A percentile compares a stretch with the other conserved stretches of the same genome.
These are phyloP conservation scores for Oryza rufipogon DNA, from an alignment of 176 grass and related monocot genomes.

Conservation along the genomic window DNA sequence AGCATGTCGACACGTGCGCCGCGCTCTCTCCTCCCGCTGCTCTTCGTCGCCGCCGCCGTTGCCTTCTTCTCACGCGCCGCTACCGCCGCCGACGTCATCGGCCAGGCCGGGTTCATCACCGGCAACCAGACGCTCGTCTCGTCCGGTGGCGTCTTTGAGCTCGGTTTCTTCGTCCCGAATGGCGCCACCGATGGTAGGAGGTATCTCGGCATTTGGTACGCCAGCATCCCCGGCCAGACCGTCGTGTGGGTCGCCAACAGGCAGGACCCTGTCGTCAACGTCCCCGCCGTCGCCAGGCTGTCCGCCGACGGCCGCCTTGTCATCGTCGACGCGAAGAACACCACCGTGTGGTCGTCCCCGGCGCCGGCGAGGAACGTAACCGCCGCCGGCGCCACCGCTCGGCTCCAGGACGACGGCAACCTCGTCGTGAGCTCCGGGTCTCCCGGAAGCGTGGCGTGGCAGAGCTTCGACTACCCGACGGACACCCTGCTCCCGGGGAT, in stretches of 20 bases:
- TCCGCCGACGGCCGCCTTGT: conserved; percentile 35
- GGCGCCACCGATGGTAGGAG: conserved; percentile 11
- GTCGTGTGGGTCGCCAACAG: conserved; percentile 66
- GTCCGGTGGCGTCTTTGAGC: conserved; percentile 41
- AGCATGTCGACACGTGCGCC: conserved; percentile 5
- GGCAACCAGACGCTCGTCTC: conserved; percentile 64
- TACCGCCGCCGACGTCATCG: conserved; percentile 26
- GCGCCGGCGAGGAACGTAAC: conserved; percentile 12
- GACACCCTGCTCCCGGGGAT: conserved; percentile 57
- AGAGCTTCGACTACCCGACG: conserved; percentile 70
- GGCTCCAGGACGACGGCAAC: conserved; percentile 47
- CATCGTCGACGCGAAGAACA: conserved; percentile 41
- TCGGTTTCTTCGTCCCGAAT: conserved; percentile 65
- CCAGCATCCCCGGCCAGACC: conserved; percentile 21
- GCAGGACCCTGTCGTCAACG: conserved; percentile 6
- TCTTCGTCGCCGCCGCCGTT: not conserved
- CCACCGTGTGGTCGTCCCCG: conserved; percentile 38
- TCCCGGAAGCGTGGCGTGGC: conserved; percentile 38
- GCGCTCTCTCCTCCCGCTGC: not conserved
- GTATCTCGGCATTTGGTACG: conserved; percentile 56
- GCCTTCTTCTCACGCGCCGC: not conserved
- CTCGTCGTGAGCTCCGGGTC: conserved; percentile 35
- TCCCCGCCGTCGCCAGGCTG: conserved; percentile 24
- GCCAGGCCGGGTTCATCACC: conserved; percentile 16
- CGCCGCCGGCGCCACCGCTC: conserved; percentile 6